phyloP scores from a whole-genome alignment of 208 protist species.

The Wallacemonas sp. region DNA sequence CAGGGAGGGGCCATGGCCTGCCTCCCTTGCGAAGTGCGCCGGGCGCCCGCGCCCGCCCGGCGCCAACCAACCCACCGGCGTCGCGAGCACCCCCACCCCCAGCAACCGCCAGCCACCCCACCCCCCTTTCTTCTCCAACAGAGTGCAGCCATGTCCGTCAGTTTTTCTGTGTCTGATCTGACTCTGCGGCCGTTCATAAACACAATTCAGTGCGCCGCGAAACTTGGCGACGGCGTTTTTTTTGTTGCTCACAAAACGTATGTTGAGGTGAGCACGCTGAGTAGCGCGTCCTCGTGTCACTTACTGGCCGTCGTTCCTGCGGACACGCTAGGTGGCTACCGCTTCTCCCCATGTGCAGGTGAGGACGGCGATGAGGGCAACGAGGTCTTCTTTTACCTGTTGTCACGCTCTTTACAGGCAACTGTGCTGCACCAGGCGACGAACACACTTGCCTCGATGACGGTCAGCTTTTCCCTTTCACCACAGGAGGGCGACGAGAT shows the following conservation, averaged over 20 bases:
- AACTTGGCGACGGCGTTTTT: constrained; percentile 6
- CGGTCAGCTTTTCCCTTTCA: background rate
- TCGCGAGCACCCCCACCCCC: background rate
- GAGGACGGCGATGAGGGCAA: background rate
- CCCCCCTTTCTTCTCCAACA: background rate
- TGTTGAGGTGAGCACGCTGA: constrained; percentile 1
- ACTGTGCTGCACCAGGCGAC: background rate
- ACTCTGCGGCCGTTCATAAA: background rate
- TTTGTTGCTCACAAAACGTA: constrained; percentile 3
- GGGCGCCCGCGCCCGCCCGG: no score
- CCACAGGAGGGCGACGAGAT: background rate
- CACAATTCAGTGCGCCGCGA: background rate
- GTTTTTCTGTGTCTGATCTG: background rate
- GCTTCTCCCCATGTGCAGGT: background rate
- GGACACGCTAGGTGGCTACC: constrained; percentile 1
- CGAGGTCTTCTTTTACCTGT: constrained; percentile 2
- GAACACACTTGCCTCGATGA: background rate
- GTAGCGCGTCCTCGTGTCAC: constrained; percentile 1
- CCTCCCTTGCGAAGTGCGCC: no score
- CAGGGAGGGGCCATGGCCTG: no score
- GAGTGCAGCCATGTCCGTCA: constrained; percentile 8
- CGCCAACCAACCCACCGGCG: no score
- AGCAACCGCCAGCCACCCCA: background rate
- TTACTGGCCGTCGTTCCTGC: background rate
- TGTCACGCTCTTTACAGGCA: background rate